Percentiles rank a stretch among this genome's conserved stretches.
Conservation (phyloP, 2,329 filamentous ascomycete genomes). For the Scleromitrula shiraiana region DNA sequence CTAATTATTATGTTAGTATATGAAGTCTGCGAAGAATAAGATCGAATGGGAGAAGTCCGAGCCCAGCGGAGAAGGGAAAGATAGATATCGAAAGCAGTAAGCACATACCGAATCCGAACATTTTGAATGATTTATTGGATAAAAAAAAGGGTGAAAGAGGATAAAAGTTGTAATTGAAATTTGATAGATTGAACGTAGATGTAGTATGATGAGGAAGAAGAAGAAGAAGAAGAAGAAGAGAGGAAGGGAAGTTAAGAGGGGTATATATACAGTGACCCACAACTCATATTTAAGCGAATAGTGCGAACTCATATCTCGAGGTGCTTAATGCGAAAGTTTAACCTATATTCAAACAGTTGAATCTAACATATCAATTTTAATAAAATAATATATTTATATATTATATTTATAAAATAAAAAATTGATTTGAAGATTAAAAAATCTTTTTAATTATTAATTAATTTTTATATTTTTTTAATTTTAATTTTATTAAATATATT, state of each 20-base stretch:
- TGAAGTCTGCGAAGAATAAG: not conserved
- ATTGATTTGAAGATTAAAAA: no score
- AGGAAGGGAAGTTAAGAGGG: conserved; percentile 3
- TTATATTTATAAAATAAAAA: no score
- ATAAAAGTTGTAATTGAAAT: not conserved
- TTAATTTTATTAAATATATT: no score
- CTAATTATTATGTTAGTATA: conserved; percentile 23
- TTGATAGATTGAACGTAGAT: no score
- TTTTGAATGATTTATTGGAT: conserved; percentile 18
- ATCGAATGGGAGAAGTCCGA: not conserved
- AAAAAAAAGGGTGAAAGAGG: not conserved
- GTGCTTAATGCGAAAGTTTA: no score
- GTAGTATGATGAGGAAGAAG: not conserved
- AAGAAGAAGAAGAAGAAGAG: not conserved
- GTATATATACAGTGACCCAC: conserved; percentile 7
- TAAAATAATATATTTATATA: no score
- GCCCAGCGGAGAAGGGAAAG: not conserved
- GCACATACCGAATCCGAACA: conserved; percentile 26
- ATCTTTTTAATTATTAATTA: no score
- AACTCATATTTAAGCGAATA: no score
- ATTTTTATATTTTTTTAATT: no score
- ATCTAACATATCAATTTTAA: no score
- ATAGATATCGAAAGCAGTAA: not conserved
- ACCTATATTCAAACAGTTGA: no score
- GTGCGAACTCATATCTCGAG: no score